Evolutionary conservation across 306 rosid species (phyloP), one percentile per base, ranked within the genome.

Genomic region (Mimosa pudica): DNA sequence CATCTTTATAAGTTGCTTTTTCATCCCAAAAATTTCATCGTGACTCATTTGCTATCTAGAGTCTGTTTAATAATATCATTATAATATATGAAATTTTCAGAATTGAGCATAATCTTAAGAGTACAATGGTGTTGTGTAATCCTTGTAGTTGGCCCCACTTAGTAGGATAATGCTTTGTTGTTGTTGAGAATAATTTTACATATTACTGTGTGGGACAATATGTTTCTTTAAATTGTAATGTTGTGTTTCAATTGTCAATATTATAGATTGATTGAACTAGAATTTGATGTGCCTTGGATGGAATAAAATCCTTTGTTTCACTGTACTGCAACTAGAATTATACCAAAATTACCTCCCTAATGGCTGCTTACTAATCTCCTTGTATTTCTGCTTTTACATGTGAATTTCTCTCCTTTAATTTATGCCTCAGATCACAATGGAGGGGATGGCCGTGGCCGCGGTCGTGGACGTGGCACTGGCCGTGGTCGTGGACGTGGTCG

Each of bases 391-490:
- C 6, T 16, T 75, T 49, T 71, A 74, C 77, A 49, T 47, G 68
- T 62, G 47, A 17, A 57, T 30, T 69, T 71, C 45, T 49, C 70
- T 82, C 47, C n/a, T 80, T 76, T 68, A 30, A 73, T 83, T 12
- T 55, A 63, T 77, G 77, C 45, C 63, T 62, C 32, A 86, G 89
- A 48, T 35, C 24, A 54, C 79, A 83, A 78, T 81, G 73, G 66
- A 9, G 85, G 87, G 1, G 58, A 52, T 52, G 58, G 58, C 8
- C 60, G 60, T 6, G 60, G 75, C 4, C 35, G 64, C 7, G 64
- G 64, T 0, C 17, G 57, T 72, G 78, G 71, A 17, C 30, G 61
- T 0, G 61, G 77, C 0, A 49, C 24, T 0, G 77, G 83, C 7
- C 32, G 75, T 0, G 75, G 81, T 0, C 68, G 69, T 9, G 77